Percentiles rank a stretch among this genome's conserved stretches.
Conservation (phyloP, 192 early-diverging fungal species). For the Backusella tarrabulga region DNA sequence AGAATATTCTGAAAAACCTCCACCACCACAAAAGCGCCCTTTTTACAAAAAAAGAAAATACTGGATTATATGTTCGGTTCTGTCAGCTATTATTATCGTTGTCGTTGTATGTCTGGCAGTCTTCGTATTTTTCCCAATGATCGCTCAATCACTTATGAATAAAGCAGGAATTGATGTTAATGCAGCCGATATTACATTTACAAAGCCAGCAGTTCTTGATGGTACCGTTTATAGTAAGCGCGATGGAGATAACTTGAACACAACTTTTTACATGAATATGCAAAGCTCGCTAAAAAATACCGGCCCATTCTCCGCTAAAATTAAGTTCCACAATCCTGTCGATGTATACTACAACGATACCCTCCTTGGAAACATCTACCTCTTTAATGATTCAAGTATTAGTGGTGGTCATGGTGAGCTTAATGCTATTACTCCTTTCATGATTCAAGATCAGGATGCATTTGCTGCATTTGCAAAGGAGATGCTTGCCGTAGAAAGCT, state of each 20-base stretch:
- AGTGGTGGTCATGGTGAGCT: slow-evolving; percentile 44
- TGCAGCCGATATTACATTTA: slow-evolving; percentile 42
- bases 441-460: slow-evolving; percentile 38
- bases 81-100: slow-evolving; percentile 41
- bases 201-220: background rate
- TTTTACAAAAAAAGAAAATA: slow-evolving; percentile 52
- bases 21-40: slow-evolving; percentile 21
- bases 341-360: slow-evolving; percentile 43
- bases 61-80: slow-evolving; percentile 53
- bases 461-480: slow-evolving; percentile 47
- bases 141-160: slow-evolving; percentile 52
- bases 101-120: slow-evolving; percentile 45
- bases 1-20: slow-evolving; percentile 32
- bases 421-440: slow-evolving; percentile 31
- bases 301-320: slow-evolving; percentile 46
- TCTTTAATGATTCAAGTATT: slow-evolving; percentile 36
- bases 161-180: slow-evolving; percentile 40
- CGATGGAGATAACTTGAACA: background rate
- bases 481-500: slow-evolving; percentile 44
- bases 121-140: slow-evolving; percentile 54
- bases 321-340: slow-evolving; percentile 50
- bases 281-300: slow-evolving; percentile 23
- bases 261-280: slow-evolving; percentile 30
- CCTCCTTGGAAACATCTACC: slow-evolving; percentile 39
- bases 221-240: background rate